Evolutionary conservation across 768 basidiomycete genomes (phyloP).

Genomic region (Mycena albidolilacea): DNA sequence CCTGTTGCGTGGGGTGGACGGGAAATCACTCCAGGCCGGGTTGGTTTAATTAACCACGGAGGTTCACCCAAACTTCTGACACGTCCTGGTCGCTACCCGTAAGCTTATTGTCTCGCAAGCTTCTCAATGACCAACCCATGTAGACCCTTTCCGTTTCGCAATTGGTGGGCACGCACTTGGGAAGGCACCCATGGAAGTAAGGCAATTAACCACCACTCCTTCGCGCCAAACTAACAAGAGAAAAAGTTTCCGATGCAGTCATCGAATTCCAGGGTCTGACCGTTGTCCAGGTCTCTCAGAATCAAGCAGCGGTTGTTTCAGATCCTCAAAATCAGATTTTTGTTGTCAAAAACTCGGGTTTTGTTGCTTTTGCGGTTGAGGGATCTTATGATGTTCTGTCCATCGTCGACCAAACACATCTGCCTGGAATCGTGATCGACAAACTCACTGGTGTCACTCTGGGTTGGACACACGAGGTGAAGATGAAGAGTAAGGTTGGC

Average conservation of each 20-base stretch:
- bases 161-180: conserved; percentile 90
- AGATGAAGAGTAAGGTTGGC: conserved; percentile 75
- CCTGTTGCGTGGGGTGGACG: conserved; percentile 80
- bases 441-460: conserved; percentile 71
- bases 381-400: conserved; percentile 87
- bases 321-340: conserved; percentile 83
- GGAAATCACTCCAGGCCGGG: conserved; percentile 78
- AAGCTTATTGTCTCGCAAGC: conserved; percentile 26
- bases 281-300: conserved; percentile 91
- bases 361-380: conserved; percentile 83
- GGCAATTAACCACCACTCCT: conserved; percentile 44
- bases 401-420: conserved; percentile 88
- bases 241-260: conserved; percentile 84
- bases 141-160: conserved; percentile 71
- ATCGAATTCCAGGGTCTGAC: conserved; percentile 86
- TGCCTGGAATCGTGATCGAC: conserved; percentile 73
- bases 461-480: conserved; percentile 84
- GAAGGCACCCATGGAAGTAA: conserved; percentile 76
- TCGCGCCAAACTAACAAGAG: conserved; percentile 10
- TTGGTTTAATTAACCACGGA: conserved; percentile 88
- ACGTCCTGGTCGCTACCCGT: conserved; percentile 83
- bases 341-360: conserved; percentile 84
- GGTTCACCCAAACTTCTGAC: conserved; percentile 85
- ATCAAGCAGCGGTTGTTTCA: conserved; percentile 84
- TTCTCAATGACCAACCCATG: background rate